These are phyloP conservation scores for Lentinula detonsa DNA, from an alignment of 768 basidiomycete species.

Conservation along the genomic window DNA sequence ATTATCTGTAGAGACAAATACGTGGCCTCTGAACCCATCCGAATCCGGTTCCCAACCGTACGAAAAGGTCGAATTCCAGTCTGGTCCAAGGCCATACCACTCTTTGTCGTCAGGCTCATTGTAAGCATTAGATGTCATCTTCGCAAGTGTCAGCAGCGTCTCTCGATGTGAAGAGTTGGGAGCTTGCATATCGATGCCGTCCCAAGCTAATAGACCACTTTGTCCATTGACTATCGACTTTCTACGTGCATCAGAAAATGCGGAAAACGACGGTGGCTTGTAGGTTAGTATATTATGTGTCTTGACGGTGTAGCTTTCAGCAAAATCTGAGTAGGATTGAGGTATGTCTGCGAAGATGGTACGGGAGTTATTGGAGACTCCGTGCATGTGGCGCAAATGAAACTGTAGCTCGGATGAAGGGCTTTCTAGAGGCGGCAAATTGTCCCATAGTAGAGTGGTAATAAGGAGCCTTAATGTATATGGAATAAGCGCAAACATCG, in stretches of 20 bases:
- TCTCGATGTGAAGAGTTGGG: slow-evolving; percentile 72
- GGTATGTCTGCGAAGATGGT: slow-evolving; percentile 54
- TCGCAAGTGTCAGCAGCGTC: slow-evolving; percentile 72
- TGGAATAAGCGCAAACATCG: background rate
- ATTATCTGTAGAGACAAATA: slow-evolving; percentile 82
- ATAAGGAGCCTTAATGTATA: background rate
- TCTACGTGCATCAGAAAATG: slow-evolving; percentile 29
- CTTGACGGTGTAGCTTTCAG: slow-evolving; percentile 33
- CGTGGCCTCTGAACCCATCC: slow-evolving; percentile 89
- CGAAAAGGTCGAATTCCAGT: slow-evolving; percentile 65
- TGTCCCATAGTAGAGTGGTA: background rate
- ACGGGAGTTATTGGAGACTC: slow-evolving; percentile 43
- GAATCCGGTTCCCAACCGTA: slow-evolving; percentile 88
- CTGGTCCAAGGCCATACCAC: slow-evolving; percentile 68
- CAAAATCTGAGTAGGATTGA: slow-evolving; percentile 18
- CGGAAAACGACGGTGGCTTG: slow-evolving; percentile 38
- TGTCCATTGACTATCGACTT: slow-evolving; percentile 31
- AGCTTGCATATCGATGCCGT: slow-evolving; percentile 51
- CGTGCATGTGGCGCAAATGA: slow-evolving; percentile 62
- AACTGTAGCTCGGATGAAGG: slow-evolving; percentile 33
- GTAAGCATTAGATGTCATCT: slow-evolving; percentile 90
- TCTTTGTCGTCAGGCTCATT: slow-evolving; percentile 36
- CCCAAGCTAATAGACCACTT: slow-evolving; percentile 49
- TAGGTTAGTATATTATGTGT: slow-evolving; percentile 34
- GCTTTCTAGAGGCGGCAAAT: background rate